These are phyloP conservation scores for Hirsutella minnesotensis DNA, from an alignment of 2,329 filamentous ascomycete species.

Conservation along the genomic window DNA sequence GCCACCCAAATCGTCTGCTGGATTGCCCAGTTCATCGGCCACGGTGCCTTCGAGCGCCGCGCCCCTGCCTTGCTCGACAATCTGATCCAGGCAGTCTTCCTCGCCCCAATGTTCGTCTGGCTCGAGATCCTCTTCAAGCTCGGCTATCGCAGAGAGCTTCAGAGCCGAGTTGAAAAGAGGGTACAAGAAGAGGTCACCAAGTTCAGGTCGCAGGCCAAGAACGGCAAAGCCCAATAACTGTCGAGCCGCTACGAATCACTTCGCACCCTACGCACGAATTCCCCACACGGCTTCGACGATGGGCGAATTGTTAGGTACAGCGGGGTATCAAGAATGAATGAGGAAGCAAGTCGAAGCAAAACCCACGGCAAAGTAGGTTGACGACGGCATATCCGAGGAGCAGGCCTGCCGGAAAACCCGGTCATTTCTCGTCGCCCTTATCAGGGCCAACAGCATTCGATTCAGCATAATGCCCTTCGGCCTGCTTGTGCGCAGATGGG, in stretches of 20 bases:
- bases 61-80: constrained; percentile 88
- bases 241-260: no score
- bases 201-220: constrained; percentile 48
- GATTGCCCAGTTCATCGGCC: constrained; percentile 84
- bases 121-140: constrained; percentile 84
- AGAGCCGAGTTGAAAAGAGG: constrained; percentile 64
- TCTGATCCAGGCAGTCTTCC: constrained; percentile 77
- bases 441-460: no score
- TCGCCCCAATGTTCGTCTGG: constrained; percentile 96
- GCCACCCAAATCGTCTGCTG: constrained; percentile 63
- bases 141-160: constrained; percentile 82
- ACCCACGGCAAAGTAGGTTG: background rate
- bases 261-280: no score
- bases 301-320: no score
- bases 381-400: background rate
- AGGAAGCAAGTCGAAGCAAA: constrained; percentile 6
- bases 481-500: no score
- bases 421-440: no score
- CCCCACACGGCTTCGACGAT: no score
- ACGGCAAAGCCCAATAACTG: constrained; percentile 39
- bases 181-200: constrained; percentile 69
- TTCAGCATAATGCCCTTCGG: no score
- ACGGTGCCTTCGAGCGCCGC: constrained; percentile 77
- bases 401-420: background rate
- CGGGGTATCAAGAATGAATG: no score